Percentiles rank a stretch among this genome's conserved stretches.
These are phyloP conservation scores for Globisporangium nunn DNA, from an alignment of 352 stramenopile genomes.

Conservation along the genomic window DNA sequence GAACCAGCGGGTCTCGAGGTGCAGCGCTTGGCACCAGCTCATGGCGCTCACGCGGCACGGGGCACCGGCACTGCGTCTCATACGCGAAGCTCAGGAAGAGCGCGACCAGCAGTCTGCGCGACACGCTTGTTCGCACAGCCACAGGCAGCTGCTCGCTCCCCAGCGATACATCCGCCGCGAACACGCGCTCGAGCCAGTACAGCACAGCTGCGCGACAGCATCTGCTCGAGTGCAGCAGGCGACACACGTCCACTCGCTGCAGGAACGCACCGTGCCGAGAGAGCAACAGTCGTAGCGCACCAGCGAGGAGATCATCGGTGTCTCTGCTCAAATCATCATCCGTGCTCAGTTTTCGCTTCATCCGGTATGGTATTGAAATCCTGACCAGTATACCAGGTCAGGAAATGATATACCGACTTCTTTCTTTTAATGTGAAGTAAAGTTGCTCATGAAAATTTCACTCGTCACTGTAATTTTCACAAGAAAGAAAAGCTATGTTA, in stretches of 20 bases:
- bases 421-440: too few relatives aligned
- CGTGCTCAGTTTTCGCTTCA: too few relatives aligned
- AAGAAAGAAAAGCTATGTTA: too few relatives aligned
- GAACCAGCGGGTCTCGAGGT: constrained; percentile 12
- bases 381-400: too few relatives aligned
- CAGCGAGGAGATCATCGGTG: not conserved
- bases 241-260: not conserved
- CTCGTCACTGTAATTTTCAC: too few relatives aligned
- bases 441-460: too few relatives aligned
- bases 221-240: constrained; percentile 3
- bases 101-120: constrained; percentile 3
- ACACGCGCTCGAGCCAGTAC: constrained; percentile 1
- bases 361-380: too few relatives aligned
- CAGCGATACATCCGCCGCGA: constrained; percentile 5
- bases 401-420: too few relatives aligned
- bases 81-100: constrained; percentile 28
- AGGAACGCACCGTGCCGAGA: not conserved
- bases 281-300: not conserved
- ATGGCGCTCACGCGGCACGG: constrained; percentile 14
- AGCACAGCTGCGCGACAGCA: not conserved
- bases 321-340: too few relatives aligned
- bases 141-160: not conserved
- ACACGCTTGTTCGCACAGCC: not conserved
- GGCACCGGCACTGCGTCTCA: constrained; percentile 18
- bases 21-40: constrained; percentile 19